Conservation (phyloP, 805 yeast genomes). For the Limtongia smithiae region DNA sequence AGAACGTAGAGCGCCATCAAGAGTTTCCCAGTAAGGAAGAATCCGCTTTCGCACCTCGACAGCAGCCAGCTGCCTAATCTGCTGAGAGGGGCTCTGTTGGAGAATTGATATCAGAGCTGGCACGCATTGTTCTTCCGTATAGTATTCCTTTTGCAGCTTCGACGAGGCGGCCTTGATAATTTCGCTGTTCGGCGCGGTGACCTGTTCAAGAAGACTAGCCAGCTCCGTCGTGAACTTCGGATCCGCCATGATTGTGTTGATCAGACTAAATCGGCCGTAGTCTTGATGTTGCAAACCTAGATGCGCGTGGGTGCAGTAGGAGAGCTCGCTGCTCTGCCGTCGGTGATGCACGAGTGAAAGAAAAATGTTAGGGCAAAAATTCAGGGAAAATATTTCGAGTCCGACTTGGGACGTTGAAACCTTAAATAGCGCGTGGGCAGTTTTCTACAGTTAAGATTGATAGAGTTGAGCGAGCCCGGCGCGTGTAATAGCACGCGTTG, state of each 20-base stretch:
- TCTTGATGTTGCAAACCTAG: too few relatives aligned
- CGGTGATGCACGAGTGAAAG: too few relatives aligned
- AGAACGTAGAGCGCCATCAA: conserved; percentile 42
- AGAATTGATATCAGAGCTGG: conserved; percentile 81
- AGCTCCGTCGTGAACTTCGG: conserved; percentile 14
- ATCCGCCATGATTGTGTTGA: conserved; percentile 23
- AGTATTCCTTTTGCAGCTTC: conserved; percentile 68
- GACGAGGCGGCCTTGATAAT: conserved; percentile 80
- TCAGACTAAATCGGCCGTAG: too few relatives aligned
- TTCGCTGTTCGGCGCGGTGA: conserved; percentile 71
- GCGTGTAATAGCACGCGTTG: too few relatives aligned
- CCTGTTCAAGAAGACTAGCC: conserved; percentile 50
- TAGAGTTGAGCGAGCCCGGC: too few relatives aligned
- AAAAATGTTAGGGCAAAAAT: too few relatives aligned
- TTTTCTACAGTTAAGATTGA: too few relatives aligned
- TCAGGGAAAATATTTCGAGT: too few relatives aligned
- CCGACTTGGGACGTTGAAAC: too few relatives aligned
- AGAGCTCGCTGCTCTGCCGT: too few relatives aligned
- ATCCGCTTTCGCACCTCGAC: conserved; percentile 91
- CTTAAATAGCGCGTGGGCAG: too few relatives aligned
- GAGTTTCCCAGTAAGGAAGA: conserved; percentile 58
- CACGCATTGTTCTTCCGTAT: conserved; percentile 63
- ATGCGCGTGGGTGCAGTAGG: too few relatives aligned
- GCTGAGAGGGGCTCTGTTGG: conserved; percentile 64
- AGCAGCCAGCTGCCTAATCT: conserved; percentile 87